phyloP scores from a whole-genome alignment of 192 early-diverging fungal genomes.

The Dispira parvispora region DNA sequence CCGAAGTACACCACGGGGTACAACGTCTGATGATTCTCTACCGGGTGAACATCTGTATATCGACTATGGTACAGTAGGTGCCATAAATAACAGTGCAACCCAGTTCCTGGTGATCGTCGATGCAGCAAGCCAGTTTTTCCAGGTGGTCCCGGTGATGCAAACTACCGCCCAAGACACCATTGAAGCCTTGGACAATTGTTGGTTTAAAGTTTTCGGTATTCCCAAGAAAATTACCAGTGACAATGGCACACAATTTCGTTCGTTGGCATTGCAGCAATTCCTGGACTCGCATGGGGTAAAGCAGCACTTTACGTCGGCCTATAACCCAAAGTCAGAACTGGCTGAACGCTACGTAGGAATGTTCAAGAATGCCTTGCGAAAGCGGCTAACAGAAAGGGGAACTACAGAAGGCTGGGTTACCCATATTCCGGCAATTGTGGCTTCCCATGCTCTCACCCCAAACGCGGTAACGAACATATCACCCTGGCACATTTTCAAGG shows the following conservation, averaged over 20 bases:
- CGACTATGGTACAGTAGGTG: slow-evolving; percentile 13
- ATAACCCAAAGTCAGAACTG: slow-evolving; percentile 15
- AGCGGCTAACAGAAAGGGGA: background rate
- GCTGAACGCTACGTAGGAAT: slow-evolving; percentile 15
- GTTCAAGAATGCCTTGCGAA: slow-evolving; percentile 13
- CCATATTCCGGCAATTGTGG: slow-evolving; percentile 14
- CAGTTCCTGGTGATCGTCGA: slow-evolving; percentile 14
- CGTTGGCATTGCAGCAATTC: slow-evolving; percentile 5
- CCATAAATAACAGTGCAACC: background rate
- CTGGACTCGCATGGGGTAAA: background rate
- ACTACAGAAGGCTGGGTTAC: slow-evolving; percentile 1
- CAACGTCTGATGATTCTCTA: slow-evolving; percentile 3
- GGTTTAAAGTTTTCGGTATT: slow-evolving; percentile 11
- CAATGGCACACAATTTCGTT: slow-evolving; percentile 15
- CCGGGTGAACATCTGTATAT: slow-evolving; percentile 15
- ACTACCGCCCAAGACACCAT: slow-evolving; percentile 1
- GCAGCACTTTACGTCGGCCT: slow-evolving; percentile 8
- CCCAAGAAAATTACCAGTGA: slow-evolving; percentile 13
- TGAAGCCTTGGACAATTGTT: background rate
- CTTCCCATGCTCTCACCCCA: slow-evolving; percentile 11
- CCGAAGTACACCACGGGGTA: slow-evolving; percentile 4
- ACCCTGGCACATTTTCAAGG: background rate
- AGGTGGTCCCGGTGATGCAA: slow-evolving; percentile 8
- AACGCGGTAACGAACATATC: background rate
- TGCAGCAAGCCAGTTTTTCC: slow-evolving; percentile 9